phyloP scores from a whole-genome alignment of 1,139 yeast species.

The Pichia sp. region DNA sequence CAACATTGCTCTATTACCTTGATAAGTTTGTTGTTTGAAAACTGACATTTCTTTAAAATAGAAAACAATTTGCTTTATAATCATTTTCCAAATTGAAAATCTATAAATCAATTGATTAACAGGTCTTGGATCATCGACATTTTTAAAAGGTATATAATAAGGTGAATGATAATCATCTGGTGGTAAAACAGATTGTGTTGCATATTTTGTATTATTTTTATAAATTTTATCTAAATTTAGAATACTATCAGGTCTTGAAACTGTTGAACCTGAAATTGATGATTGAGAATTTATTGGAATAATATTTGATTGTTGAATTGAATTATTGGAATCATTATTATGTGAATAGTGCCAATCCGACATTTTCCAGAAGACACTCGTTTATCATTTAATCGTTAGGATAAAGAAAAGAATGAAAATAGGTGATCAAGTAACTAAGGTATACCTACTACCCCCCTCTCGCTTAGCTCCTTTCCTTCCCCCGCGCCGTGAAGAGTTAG shows the following conservation, averaged over 20 bases:
- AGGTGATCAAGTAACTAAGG: neutral
- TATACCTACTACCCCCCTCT: no score
- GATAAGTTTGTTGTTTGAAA: constrained; percentile 63
- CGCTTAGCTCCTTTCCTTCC: no score
- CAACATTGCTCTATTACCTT: constrained; percentile 55
- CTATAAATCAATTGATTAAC: constrained; percentile 46
- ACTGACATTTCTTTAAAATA: constrained; percentile 57
- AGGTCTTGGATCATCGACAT: constrained; percentile 32
- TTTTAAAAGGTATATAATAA: constrained; percentile 26
- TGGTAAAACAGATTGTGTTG: constrained; percentile 23
- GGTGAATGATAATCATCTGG: constrained; percentile 28
- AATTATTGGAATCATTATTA: neutral
- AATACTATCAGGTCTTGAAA: constrained; percentile 8
- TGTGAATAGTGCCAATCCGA: neutral
- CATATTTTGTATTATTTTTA: constrained; percentile 13
- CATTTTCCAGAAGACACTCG: neutral
- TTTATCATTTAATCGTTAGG: neutral
- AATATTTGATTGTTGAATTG: no score
- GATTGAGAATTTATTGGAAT: neutral
- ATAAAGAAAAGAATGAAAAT: neutral
- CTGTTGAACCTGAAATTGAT: neutral
- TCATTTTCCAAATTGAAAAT: constrained; percentile 65
- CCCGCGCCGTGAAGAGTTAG: no score
- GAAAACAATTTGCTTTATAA: constrained; percentile 52
- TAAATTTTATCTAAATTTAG: constrained; percentile 14